phyloP scores from a whole-genome alignment of 1,139 yeast species.

The Candida sp. region DNA sequence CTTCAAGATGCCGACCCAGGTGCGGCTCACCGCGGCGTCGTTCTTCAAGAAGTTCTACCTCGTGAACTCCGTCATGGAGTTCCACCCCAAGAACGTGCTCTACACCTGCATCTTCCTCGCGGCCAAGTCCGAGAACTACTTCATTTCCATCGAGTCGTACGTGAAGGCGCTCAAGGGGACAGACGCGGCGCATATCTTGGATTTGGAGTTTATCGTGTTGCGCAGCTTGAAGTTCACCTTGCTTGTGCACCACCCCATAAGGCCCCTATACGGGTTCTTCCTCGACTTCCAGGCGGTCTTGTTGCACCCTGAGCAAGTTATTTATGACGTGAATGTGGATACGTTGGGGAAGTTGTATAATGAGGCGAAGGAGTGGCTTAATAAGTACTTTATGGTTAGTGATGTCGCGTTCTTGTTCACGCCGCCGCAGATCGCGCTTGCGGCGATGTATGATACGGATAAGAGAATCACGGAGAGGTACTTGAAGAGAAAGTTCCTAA shows the following conservation, averaged over 20 bases:
- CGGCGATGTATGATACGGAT: slow-evolving; percentile 75
- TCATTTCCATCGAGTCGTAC: slow-evolving; percentile 85
- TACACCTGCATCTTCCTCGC: slow-evolving; percentile 90
- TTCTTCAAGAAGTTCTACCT: slow-evolving; percentile 85
- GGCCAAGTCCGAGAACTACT: slow-evolving; percentile 90
- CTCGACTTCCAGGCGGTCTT: slow-evolving; percentile 80
- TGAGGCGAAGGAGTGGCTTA: slow-evolving; percentile 64
- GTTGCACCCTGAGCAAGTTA: slow-evolving; percentile 36
- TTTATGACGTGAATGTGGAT: slow-evolving; percentile 44
- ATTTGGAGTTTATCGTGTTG: slow-evolving; percentile 77
- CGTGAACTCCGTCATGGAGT: slow-evolving; percentile 80
- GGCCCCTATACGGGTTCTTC: slow-evolving; percentile 91
- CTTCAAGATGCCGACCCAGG: slow-evolving; percentile 53
- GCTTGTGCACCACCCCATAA: slow-evolving; percentile 85
- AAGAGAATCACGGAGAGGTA: slow-evolving; percentile 68
- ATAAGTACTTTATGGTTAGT: slow-evolving; percentile 66
- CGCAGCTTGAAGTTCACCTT: slow-evolving; percentile 80
- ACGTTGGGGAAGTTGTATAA: slow-evolving; percentile 65
- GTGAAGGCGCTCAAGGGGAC: slow-evolving; percentile 71
- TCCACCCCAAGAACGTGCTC: slow-evolving; percentile 83
- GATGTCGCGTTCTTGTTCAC: slow-evolving; percentile 81
- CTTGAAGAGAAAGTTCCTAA: slow-evolving; percentile 60
- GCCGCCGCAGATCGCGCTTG: slow-evolving; percentile 95
- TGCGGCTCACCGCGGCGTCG: slow-evolving; percentile 81
- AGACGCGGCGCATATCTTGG: slow-evolving; percentile 68